Conservation (phyloP, 2,329 filamentous ascomycete genomes). For the Alternaria atra region DNA sequence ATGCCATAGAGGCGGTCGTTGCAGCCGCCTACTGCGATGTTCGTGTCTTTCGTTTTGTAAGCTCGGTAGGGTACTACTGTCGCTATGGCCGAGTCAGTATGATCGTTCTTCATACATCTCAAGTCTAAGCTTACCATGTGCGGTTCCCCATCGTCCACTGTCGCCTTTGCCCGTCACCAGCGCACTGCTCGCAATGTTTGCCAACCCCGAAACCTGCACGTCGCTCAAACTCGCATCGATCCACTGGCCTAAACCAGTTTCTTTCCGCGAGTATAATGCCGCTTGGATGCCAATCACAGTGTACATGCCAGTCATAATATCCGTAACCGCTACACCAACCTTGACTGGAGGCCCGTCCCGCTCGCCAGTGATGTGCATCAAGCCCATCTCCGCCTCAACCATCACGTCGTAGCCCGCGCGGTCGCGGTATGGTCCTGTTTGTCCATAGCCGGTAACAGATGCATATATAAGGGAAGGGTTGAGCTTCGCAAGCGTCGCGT, state of each 20-base stretch:
- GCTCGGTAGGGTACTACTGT: conserved; percentile 94
- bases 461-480: conserved; percentile 91
- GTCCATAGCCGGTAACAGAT: conserved; percentile 95
- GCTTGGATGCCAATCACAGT: conserved; percentile 95
- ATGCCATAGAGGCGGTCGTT: conserved; percentile 70
- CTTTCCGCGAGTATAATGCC: conserved; percentile 77
- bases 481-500: conserved; percentile 76
- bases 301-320: conserved; percentile 93
- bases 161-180: conserved; percentile 88
- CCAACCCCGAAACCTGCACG: conserved; percentile 89
- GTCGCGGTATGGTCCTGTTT: conserved; percentile 86
- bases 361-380: conserved; percentile 97
- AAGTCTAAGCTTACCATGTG: conserved; percentile 72
- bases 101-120: neutral
- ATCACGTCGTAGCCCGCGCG: conserved; percentile 98
- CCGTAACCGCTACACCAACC: conserved; percentile 96
- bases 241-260: conserved; percentile 84
- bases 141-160: conserved; percentile 91
- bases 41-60: conserved; percentile 70
- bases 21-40: conserved; percentile 69
- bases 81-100: conserved; percentile 54
- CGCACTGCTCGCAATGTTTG: conserved; percentile 91
- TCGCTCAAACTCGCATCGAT: conserved; percentile 91
- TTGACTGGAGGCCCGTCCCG: conserved; percentile 91
- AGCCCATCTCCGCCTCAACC: conserved; percentile 96